Percentiles rank a stretch among this genome's conserved stretches.
phyloP scores from a whole-genome alignment of 345 rosid species.

The Corchorus olitorius region DNA sequence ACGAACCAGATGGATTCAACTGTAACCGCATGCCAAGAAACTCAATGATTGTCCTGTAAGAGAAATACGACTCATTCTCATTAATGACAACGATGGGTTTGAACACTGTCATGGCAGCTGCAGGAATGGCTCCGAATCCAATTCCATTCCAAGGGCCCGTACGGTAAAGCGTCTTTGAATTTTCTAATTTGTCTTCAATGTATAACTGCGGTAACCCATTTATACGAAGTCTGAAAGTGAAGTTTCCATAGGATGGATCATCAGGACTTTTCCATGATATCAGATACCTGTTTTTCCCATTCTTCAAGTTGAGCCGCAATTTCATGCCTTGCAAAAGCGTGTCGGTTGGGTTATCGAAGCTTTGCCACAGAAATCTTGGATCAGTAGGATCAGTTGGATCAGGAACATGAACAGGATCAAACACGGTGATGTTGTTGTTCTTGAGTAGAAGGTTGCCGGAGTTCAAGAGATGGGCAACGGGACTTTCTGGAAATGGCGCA shows the following conservation, averaged over 20 bases:
- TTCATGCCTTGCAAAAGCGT: conserved; percentile 34
- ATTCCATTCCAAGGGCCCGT: conserved; percentile 38
- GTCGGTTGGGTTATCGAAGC: conserved; percentile 34
- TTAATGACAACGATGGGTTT: neutral
- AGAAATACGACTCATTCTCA: neutral
- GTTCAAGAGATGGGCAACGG: conserved; percentile 29
- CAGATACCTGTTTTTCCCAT: conserved; percentile 13
- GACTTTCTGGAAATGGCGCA: neutral
- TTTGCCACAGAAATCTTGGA: conserved; percentile 19
- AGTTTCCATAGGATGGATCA: conserved; percentile 22
- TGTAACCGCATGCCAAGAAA: neutral
- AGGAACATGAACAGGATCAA: too few relatives aligned
- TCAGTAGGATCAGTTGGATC: too few relatives aligned
- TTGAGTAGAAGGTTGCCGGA: conserved; percentile 34
- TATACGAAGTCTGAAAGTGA: conserved; percentile 12
- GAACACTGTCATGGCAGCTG: conserved; percentile 16
- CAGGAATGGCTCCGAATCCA: conserved; percentile 20
- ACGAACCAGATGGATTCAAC: neutral
- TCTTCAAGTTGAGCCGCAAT: conserved; percentile 16
- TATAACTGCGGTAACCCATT: neutral
- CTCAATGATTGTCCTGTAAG: neutral
- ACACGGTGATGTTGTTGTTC: neutral
- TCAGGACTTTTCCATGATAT: conserved; percentile 26
- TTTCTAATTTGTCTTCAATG: neutral
- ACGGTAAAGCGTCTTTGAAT: neutral